Conservation (phyloP, 176 grass and related monocot genomes). For the Coix lacrymajobi region DNA sequence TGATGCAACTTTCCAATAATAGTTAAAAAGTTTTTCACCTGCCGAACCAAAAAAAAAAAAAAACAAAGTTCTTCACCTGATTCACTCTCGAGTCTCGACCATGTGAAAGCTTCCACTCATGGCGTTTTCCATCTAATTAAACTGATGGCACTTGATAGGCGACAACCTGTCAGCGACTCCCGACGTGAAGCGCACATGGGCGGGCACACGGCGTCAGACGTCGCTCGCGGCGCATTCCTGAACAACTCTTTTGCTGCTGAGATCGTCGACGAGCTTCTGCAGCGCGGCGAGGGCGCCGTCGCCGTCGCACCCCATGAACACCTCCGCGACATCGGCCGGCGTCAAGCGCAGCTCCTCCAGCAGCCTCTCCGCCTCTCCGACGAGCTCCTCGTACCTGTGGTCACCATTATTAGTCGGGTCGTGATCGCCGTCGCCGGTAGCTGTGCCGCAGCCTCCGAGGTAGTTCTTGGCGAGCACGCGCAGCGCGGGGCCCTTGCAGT, state of each 20-base stretch:
- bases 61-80: neutral
- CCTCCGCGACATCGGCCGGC: conserved; percentile 72
- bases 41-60: too few relatives aligned
- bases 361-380: conserved; percentile 45
- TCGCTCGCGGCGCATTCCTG: neutral
- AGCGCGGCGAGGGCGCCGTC: conserved; percentile 27
- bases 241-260: neutral
- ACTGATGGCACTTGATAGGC: neutral
- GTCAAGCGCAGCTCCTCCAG: conserved; percentile 50
- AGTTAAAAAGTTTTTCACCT: neutral
- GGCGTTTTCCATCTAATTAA: neutral
- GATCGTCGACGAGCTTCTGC: conserved; percentile 35
- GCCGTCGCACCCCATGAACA: conserved; percentile 65
- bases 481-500: conserved; percentile 47
- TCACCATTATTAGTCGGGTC: neutral
- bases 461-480: conserved; percentile 63
- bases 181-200: neutral
- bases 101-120: neutral
- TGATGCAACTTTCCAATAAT: neutral
- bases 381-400: neutral
- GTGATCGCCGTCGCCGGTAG: neutral
- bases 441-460: conserved; percentile 14
- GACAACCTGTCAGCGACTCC: neutral
- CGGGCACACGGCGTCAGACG: neutral
- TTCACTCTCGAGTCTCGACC: neutral